Evolutionary conservation across 352 stramenopile species (phyloP).

Genomic region (Phytophthora uliginosa): DNA sequence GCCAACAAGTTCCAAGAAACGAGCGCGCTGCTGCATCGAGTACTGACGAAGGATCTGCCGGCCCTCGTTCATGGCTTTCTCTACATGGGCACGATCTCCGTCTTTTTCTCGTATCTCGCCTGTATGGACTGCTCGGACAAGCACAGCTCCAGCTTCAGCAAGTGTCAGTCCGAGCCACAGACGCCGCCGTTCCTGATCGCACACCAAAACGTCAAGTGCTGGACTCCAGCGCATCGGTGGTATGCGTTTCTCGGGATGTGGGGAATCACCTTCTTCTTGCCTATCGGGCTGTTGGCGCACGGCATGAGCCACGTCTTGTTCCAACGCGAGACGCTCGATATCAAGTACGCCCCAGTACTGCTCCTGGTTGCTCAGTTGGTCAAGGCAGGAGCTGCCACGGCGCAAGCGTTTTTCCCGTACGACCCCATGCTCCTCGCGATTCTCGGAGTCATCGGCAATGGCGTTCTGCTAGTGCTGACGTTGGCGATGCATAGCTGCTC

Average conservation of each 20-base stretch:
- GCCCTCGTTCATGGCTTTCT: conserved; percentile 56
- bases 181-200: conserved; percentile 51
- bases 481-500: conserved; percentile 55
- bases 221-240: conserved; percentile 48
- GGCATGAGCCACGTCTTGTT: conserved; percentile 80
- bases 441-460: conserved; percentile 51
- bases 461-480: conserved; percentile 46
- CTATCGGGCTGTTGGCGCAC: conserved; percentile 61
- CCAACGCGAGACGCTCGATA: conserved; percentile 64
- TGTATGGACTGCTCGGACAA: conserved; percentile 48
- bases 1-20: conserved; percentile 78
- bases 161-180: conserved; percentile 1
- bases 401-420: conserved; percentile 61
- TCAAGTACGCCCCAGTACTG: conserved; percentile 70
- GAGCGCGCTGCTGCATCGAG: conserved; percentile 54
- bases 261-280: conserved; percentile 69
- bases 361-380: conserved; percentile 62
- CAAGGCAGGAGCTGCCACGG: conserved; percentile 55
- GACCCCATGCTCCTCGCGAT: conserved; percentile 43
- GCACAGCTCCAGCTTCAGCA: conserved; percentile 10
- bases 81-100: conserved; percentile 72
- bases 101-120: conserved; percentile 68
- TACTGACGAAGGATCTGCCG: conserved; percentile 70
- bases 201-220: conserved; percentile 54
- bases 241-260: conserved; percentile 67